Evolutionary conservation across 805 yeast species (phyloP), one percentile per base, ranked within the genome.

Genomic region (Metschnikowia lachancei): DNA sequence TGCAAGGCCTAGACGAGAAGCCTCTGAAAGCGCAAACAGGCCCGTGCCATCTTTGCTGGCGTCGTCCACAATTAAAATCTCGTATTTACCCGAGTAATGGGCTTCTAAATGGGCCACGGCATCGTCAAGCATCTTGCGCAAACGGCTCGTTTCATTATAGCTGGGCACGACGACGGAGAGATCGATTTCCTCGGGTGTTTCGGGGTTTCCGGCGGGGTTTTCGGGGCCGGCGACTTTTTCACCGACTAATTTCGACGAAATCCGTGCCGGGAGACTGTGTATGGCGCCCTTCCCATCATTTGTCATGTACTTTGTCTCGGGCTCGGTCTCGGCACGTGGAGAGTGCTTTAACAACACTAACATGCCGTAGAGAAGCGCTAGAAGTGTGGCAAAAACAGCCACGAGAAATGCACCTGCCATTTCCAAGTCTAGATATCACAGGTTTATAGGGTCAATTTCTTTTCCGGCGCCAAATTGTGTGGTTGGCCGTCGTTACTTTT

Each of bases 91-190:
- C 3, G 52, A 44, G 50, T 70, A 67, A 6, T 67, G 55, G 4
- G 46, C 26, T 32, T 72, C 60, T 50, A 92, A 68, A 53, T 76
- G 80, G 3, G 63, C 76, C 28, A 87, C 72, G 1, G 87, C 73
- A 46, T 88, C 96, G 42, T 77, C 80, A 33, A 88, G 67, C 94
- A 88, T 87, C 33, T 67, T 62, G 28, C 78, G 76, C 50, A 94
- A 75, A 44, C 99, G 75, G 12, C 70, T 64, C 1, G 85, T 82
- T 65, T 94, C 99, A 61, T 94, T 94, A 60, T 78, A 94, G 62
- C 97, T 89, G n/a, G 99, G 99, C 5, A 94, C 80, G 6, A 94
- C 90, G 20, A 94, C 83, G 20, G 94, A 81, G 36, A 92, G 57
- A 28, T 77, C 76, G 35, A 35, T 31, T 12, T n/a, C 8, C 16